Conservation (phyloP, 441 rosid species). For the Francoa sonchifolia region DNA sequence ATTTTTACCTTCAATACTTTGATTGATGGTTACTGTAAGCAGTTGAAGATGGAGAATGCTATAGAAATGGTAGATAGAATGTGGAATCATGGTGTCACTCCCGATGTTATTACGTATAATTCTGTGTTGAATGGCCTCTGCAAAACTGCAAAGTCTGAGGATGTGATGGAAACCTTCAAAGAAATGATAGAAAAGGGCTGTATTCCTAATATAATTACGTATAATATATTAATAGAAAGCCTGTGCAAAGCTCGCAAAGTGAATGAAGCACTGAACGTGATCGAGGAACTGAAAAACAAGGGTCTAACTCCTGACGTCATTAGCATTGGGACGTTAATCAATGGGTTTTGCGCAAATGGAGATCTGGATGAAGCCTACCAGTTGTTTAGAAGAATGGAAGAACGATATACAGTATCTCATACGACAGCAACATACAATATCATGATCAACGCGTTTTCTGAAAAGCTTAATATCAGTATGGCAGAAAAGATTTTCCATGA, state of each 20-base stretch:
- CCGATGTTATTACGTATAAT: slow-evolving; percentile 83
- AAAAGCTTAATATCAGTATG: slow-evolving; percentile 48
- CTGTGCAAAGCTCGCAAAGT: slow-evolving; percentile 55
- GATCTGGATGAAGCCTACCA: slow-evolving; percentile 57
- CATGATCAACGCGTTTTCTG: slow-evolving; percentile 58
- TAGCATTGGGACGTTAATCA: slow-evolving; percentile 54
- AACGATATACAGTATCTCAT: slow-evolving; percentile 34
- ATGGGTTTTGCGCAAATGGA: slow-evolving; percentile 51
- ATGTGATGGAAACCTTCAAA: slow-evolving; percentile 63
- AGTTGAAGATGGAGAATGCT: slow-evolving; percentile 56
- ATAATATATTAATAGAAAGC: slow-evolving; percentile 75
- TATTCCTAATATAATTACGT: slow-evolving; percentile 62
- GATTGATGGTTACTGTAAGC: slow-evolving; percentile 77
- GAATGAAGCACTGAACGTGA: slow-evolving; percentile 52
- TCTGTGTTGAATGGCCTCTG: slow-evolving; percentile 83
- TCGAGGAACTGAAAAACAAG: slow-evolving; percentile 40
- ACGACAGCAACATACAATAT: slow-evolving; percentile 63
- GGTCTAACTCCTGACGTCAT: slow-evolving; percentile 55
- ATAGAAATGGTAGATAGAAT: slow-evolving; percentile 53
- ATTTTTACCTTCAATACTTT: slow-evolving; percentile 79
- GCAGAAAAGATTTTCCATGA: slow-evolving; percentile 55
- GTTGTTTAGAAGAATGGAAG: slow-evolving; percentile 47
- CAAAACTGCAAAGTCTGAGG: slow-evolving; percentile 65
- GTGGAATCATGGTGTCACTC: slow-evolving; percentile 52
- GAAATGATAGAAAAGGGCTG: slow-evolving; percentile 59